Percentiles rank a stretch among this genome's conserved stretches.
These are phyloP conservation scores for Dichomitus squalens DNA, from an alignment of 1,284 basidiomycete species.

Conservation along the genomic window DNA sequence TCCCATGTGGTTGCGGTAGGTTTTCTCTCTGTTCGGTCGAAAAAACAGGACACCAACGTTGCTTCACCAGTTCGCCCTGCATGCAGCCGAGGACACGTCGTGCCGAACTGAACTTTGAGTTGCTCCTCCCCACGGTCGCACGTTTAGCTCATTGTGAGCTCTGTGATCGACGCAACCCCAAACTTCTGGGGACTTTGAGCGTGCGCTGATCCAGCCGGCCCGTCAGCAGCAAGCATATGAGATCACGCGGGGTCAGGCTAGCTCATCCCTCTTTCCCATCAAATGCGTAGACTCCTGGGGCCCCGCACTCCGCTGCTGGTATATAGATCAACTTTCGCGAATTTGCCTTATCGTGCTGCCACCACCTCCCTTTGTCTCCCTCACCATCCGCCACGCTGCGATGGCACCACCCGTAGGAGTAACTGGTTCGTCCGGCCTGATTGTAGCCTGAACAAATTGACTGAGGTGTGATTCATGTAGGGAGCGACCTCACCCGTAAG, in stretches of 20 bases:
- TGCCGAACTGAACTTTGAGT: neutral
- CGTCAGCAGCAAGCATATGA: conserved; percentile 11
- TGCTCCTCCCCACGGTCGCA: neutral
- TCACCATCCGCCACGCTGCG: neutral
- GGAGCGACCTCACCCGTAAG: conserved; percentile 46
- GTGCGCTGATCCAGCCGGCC: conserved; percentile 14
- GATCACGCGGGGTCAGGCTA: conserved; percentile 24
- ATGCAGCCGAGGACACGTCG: neutral
- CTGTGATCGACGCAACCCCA: neutral
- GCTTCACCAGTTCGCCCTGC: neutral
- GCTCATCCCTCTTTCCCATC: conserved; percentile 8
- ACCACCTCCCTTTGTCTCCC: conserved; percentile 10
- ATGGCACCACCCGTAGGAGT: conserved; percentile 33
- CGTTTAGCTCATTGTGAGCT: neutral
- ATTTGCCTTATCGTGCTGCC: conserved; percentile 10
- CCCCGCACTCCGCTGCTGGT: conserved; percentile 12
- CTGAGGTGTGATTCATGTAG: conserved; percentile 31
- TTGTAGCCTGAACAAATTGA: neutral
- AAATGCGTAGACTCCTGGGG: conserved; percentile 22
- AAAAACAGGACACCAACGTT: neutral
- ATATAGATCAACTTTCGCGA: conserved; percentile 16
- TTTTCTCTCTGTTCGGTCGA: neutral
- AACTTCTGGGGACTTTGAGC: conserved; percentile 5
- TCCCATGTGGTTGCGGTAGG: too few species aligned
- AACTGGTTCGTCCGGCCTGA: conserved; percentile 35